These are phyloP conservation scores for Achaetomiella virescens DNA, from an alignment of 495 filamentous ascomycete genomes.

Conservation along the genomic window DNA sequence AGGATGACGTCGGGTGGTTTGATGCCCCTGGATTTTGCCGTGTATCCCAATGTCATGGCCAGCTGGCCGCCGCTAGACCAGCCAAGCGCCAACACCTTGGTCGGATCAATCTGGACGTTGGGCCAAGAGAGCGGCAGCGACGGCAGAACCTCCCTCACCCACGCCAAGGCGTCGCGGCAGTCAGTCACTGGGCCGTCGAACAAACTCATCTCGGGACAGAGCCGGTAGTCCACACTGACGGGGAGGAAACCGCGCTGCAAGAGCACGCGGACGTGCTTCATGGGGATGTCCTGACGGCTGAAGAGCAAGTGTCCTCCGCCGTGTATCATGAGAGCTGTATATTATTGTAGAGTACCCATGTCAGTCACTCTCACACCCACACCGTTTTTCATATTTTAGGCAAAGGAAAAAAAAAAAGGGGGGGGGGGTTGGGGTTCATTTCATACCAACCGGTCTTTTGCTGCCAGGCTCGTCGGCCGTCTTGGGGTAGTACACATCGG, in stretches of 20 bases:
- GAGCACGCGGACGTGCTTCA: constrained; percentile 36
- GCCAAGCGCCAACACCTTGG: constrained; percentile 44
- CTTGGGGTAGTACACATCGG: constrained; percentile 42
- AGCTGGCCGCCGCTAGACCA: constrained; percentile 55
- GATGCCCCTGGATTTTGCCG: constrained; percentile 24
- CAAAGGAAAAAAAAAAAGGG: too few species aligned
- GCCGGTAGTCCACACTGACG: constrained; percentile 48
- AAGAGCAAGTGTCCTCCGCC: constrained; percentile 47
- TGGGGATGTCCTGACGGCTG: constrained; percentile 41
- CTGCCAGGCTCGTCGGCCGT: not conserved
- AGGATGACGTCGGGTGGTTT: constrained; percentile 45
- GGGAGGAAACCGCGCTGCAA: constrained; percentile 44
- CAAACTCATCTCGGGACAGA: constrained; percentile 47
- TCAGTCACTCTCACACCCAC: too few species aligned
- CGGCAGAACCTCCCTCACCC: constrained; percentile 40
- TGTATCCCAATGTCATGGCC: constrained; percentile 45
- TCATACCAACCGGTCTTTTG: not conserved
- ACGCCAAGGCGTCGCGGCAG: constrained; percentile 40
- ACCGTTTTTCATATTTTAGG: too few species aligned
- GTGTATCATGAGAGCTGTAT: constrained; percentile 50
- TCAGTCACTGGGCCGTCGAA: constrained; percentile 47
- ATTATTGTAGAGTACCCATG: not conserved
- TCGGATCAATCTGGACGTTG: constrained; percentile 31
- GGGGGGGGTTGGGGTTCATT: too few species aligned
- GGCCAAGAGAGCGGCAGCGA: not conserved